A percentile compares a stretch with the other conserved stretches of the same genome.
These are phyloP conservation scores for Fusarium nygamai DNA, from an alignment of 2,329 filamentous ascomycete species.

Conservation along the genomic window DNA sequence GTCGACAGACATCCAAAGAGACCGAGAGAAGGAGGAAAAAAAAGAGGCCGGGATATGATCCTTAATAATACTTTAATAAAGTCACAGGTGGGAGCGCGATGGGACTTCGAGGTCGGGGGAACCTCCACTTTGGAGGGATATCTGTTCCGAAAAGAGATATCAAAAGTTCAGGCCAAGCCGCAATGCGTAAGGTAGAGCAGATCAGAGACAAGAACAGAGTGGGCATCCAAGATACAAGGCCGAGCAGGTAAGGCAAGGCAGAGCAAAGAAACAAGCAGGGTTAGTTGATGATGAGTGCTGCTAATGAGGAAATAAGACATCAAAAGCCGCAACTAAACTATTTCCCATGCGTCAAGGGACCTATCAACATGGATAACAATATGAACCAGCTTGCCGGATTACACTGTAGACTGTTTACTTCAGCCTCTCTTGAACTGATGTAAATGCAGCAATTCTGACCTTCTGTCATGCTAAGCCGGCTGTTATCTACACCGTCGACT, in stretches of 20 bases:
- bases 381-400: background rate
- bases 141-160: conserved; percentile 31
- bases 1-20: conserved; percentile 4
- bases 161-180: conserved; percentile 17
- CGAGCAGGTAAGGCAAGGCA: background rate
- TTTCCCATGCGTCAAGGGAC: conserved; percentile 14
- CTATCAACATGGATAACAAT: background rate
- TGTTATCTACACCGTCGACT: background rate
- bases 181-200: conserved; percentile 14
- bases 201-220: conserved; percentile 22
- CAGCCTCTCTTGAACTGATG: background rate
- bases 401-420: background rate
- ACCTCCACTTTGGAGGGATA: conserved; percentile 33
- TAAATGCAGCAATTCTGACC: background rate
- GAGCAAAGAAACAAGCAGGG: conserved; percentile 10
- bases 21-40: background rate
- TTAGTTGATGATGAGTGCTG: background rate
- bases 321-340: background rate
- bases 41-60: conserved; percentile 30
- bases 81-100: conserved; percentile 7
- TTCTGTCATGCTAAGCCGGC: background rate
- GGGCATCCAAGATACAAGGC: background rate
- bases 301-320: conserved; percentile 5
- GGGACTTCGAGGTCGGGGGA: conserved; percentile 4
- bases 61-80: conserved; percentile 33